Evolutionary conservation across 73 alveolate genomes (phyloP), one percentile per base, ranked within the genome.

Genomic region (Paramecium primaurelia): DNA sequence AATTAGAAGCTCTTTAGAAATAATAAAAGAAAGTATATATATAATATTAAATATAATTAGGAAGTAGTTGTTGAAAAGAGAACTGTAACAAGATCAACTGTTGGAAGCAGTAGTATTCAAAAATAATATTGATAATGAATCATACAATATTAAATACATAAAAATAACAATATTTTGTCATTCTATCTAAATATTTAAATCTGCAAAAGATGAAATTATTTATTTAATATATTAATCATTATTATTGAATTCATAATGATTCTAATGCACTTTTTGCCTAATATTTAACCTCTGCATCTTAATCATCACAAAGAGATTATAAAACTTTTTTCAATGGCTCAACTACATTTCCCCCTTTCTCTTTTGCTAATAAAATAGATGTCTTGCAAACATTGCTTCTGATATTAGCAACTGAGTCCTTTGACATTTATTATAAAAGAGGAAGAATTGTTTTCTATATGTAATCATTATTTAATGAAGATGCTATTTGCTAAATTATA

Each of bases 281-380:
- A 86, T 71, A 89, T 71, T 89, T 89, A 69, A 89, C 94, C 32
- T 89, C 94, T 26, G 75, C 37, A 71, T 89, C 94, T 28, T 59
- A 47, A 73, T 89, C 94, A 71, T 89, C 94, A 28, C 69, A 89
- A 40, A 89, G 75, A 45, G 94, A 71, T 32, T 71, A 45, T 44
- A 89, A 71, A 10, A 89, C 71, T 59, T 59, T 89, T 71, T 71
- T 89, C 47, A 89, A 71, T 89, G 80, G 88, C 49, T 89, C 94
- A 26, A 58, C 12, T 0, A 26, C 16, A 8, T 38, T 26, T 71
- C 42, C 37, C 44, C 32, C 40, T 71, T 64, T 42, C 38, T 47
- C 94, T 25, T 89, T 89, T 6, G 71, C 92, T 69, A 40, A 71
- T 22, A 44, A 59, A 32, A 89, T 89, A 7, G 85, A 58, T 28